phyloP scores from a whole-genome alignment of 192 early-diverging fungal species.

The Coemansia pectinata region DNA sequence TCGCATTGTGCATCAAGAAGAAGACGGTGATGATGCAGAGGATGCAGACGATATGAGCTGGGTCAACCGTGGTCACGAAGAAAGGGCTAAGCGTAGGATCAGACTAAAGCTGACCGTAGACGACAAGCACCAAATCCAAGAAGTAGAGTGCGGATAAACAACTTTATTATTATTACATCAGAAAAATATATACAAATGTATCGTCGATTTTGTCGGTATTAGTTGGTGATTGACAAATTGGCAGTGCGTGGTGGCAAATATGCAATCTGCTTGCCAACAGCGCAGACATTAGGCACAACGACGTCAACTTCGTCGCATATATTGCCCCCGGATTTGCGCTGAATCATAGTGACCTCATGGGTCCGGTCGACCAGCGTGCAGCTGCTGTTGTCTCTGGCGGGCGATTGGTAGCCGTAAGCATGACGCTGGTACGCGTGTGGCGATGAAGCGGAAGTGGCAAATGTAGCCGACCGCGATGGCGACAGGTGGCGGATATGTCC shows the following conservation, averaged over 20 bases:
- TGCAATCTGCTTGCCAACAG: slow-evolving; percentile 24
- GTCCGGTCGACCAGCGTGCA: slow-evolving; percentile 3
- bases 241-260: slow-evolving; percentile 49
- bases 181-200: not conserved
- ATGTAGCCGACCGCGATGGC: slow-evolving; percentile 21
- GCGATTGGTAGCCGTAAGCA: slow-evolving; percentile 1
- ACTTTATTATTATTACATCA: not conserved
- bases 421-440: not conserved
- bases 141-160: slow-evolving; percentile 39
- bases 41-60: slow-evolving; percentile 46
- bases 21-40: slow-evolving; percentile 42
- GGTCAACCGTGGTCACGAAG: slow-evolving; percentile 46
- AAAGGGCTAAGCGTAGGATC: slow-evolving; percentile 34
- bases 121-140: slow-evolving; percentile 41
- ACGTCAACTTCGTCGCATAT: slow-evolving; percentile 15
- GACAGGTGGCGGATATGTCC: slow-evolving; percentile 14
- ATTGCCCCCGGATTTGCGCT: not conserved
- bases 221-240: slow-evolving; percentile 35
- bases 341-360: not conserved
- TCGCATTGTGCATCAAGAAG: slow-evolving; percentile 48
- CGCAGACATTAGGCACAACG: slow-evolving; percentile 17
- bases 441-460: slow-evolving; percentile 2
- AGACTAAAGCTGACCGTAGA: slow-evolving; percentile 46
- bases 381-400: slow-evolving; percentile 5
- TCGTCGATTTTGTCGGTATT: not conserved